Evolutionary conservation across 2,329 filamentous ascomycete genomes (phyloP).

Genomic region (Didymella pomorum): DNA sequence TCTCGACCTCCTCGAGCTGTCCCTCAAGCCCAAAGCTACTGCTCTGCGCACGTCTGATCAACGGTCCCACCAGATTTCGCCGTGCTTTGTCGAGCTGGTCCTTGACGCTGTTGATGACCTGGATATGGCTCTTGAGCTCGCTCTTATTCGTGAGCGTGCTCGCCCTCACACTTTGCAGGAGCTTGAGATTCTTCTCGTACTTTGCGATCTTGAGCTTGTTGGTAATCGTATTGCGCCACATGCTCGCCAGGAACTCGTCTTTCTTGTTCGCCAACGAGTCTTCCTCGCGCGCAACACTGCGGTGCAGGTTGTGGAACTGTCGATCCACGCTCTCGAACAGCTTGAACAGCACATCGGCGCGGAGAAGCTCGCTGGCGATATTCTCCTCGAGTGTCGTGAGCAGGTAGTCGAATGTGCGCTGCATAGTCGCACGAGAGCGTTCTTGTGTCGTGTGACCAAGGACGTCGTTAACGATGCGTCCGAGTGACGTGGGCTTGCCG

Average conservation of each 20-base stretch:
- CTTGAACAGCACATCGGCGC: slow-evolving; percentile 80
- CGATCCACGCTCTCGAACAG: slow-evolving; percentile 93
- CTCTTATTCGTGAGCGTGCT: slow-evolving; percentile 89
- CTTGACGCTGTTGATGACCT: slow-evolving; percentile 82
- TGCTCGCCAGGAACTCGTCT: slow-evolving; percentile 78
- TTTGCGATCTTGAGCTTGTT: slow-evolving; percentile 80
- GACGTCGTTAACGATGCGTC: slow-evolving; percentile 72
- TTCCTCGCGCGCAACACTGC: slow-evolving; percentile 83
- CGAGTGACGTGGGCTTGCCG: slow-evolving; percentile 70
- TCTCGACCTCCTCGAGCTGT: slow-evolving; percentile 83
- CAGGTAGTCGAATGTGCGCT: slow-evolving; percentile 88
- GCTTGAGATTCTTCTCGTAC: slow-evolving; percentile 86
- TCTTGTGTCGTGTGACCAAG: slow-evolving; percentile 85
- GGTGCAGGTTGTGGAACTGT: slow-evolving; percentile 87
- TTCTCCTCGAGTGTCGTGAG: slow-evolving; percentile 87
- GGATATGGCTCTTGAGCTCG: slow-evolving; percentile 85
- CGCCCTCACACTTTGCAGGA: slow-evolving; percentile 79
- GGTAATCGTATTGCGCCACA: slow-evolving; percentile 88
- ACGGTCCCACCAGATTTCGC: slow-evolving; percentile 81
- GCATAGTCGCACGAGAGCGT: slow-evolving; percentile 79
- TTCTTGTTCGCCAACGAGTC: slow-evolving; percentile 81
- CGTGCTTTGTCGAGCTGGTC: slow-evolving; percentile 86
- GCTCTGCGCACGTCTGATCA: slow-evolving; percentile 74
- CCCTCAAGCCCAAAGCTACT: slow-evolving; percentile 80
- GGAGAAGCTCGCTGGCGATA: slow-evolving; percentile 82